Evolutionary conservation across 345 rosid genomes (phyloP), one percentile per base, ranked within the genome.

Genomic region (Chamaenerion angustifolium): DNA sequence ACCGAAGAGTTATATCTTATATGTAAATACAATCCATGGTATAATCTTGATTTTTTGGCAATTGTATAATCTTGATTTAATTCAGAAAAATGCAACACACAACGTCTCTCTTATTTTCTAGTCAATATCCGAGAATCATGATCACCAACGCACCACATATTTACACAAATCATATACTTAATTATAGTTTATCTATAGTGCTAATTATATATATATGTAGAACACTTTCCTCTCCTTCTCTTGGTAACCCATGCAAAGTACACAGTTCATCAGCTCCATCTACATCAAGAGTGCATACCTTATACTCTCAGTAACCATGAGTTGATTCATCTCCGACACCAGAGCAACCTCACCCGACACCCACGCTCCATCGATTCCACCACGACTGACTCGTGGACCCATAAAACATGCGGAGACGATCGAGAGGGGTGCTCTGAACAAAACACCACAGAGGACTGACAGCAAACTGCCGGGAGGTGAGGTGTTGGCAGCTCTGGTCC

Each of bases 251-350:
- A 23, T 23, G 27, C 27, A 23, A 23, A 23, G 2, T 23, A 23
- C 2, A n/a, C n/a, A n/a, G n/a, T n/a, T n/a, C n/a, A n/a, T n/a
- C n/a, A n/a, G n/a, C n/a, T n/a, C n/a, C n/a, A n/a, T n/a, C n/a
- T 85, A 89, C 93, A 89, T 80, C 74, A 85, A 64, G 73, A 89
- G 81, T 16, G 97, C 88, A 51, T 89, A 85, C 49, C 94, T 80
- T 83, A 85, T 73, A 64, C 97, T 74, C 58, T 89, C 95, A 58
- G 81, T 76, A 12, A 85, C 95, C 82, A 89, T 79, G 40, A 82
- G 76, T 64, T 85, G 85, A 48, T 89, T 85, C 75, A 82, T 76
- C 67, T 89, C 95, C 0, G 95, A 75, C 8, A 71, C 54, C 11
- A 73, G 81, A 3, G 68, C 62, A 16, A 75, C 79, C 47, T 80